Conservation (phyloP, 2,329 filamentous ascomycete genomes). For the Ophiostoma ulmi region DNA sequence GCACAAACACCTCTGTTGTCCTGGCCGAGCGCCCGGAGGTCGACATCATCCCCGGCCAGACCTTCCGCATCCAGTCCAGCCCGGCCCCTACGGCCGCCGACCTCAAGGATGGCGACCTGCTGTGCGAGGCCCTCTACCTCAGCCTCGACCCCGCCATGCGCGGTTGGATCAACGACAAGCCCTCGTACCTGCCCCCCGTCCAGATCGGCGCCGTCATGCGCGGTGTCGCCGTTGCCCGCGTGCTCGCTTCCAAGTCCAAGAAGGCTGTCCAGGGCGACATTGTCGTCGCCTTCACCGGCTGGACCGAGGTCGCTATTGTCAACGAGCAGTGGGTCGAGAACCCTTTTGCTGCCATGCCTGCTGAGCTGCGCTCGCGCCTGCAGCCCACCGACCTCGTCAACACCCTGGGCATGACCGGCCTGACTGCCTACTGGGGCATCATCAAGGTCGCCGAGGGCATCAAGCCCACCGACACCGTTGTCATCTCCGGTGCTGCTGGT, state of each 20-base stretch:
- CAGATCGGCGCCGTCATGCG: slow-evolving; percentile 57
- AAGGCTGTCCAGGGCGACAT: slow-evolving; percentile 47
- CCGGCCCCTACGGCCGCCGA: slow-evolving; percentile 46
- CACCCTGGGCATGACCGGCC: slow-evolving; percentile 53
- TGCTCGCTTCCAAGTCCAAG: slow-evolving; percentile 45
- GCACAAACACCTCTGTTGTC: slow-evolving; percentile 41
- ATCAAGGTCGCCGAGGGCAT: slow-evolving; percentile 47
- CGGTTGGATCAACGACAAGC: slow-evolving; percentile 51
- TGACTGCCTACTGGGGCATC: slow-evolving; percentile 64
- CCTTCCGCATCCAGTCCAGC: slow-evolving; percentile 52
- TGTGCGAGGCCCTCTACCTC: slow-evolving; percentile 48
- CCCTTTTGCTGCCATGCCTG: slow-evolving; percentile 26
- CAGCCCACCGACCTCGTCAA: slow-evolving; percentile 47
- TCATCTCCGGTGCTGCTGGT: slow-evolving; percentile 61
- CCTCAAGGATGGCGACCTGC: slow-evolving; percentile 50
- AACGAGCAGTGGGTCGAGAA: slow-evolving; percentile 35
- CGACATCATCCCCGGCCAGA: slow-evolving; percentile 59
- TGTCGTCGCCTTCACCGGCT: slow-evolving; percentile 48
- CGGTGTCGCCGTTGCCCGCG: slow-evolving; percentile 47
- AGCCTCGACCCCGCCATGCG: slow-evolving; percentile 61
- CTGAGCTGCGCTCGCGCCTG: slow-evolving; percentile 20
- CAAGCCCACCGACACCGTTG: slow-evolving; percentile 59
- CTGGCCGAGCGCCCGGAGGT: slow-evolving; percentile 59
- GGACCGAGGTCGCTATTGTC: slow-evolving; percentile 54
- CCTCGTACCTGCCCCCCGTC: slow-evolving; percentile 55